A percentile compares a stretch with the other conserved stretches of the same genome.
phyloP scores from a whole-genome alignment of 2,329 filamentous ascomycete genomes.

The Macrophomina tecta region DNA sequence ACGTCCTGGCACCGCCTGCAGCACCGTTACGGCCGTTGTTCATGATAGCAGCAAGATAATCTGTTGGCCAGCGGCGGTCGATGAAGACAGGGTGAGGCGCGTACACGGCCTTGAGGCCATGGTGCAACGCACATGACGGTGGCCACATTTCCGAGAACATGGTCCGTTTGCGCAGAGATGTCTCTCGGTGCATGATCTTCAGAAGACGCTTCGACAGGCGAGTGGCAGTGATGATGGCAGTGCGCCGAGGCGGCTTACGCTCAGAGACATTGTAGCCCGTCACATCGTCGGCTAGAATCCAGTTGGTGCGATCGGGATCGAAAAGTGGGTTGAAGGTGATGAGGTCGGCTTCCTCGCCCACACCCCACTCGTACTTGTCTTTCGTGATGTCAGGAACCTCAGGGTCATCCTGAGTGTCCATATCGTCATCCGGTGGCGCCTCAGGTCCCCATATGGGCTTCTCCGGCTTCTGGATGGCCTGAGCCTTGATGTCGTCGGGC shows the following conservation, averaged over 20 bases:
- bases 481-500: conserved; percentile 42
- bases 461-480: conserved; percentile 42
- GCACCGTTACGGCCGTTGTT: conserved; percentile 62
- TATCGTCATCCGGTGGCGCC: conserved; percentile 48
- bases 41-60: conserved; percentile 61
- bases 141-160: conserved; percentile 86
- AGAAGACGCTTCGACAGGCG: conserved; percentile 71
- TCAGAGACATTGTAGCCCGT: conserved; percentile 68
- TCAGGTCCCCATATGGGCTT: conserved; percentile 58
- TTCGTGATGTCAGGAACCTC: conserved; percentile 63
- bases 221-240: conserved; percentile 73
- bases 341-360: conserved; percentile 74
- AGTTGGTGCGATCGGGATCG: conserved; percentile 72
- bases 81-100: conserved; percentile 64
- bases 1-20: conserved; percentile 54
- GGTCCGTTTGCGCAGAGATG: conserved; percentile 68
- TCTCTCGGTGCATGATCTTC: conserved; percentile 76
- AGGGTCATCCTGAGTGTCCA: conserved; percentile 60
- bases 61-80: conserved; percentile 61
- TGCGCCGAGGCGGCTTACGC: conserved; percentile 68
- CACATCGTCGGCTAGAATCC: conserved; percentile 73
- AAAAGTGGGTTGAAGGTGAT: conserved; percentile 81
- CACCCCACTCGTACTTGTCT: conserved; percentile 67
- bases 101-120: conserved; percentile 78
- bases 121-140: conserved; percentile 71